phyloP scores from a whole-genome alignment of 208 protist species.

The Crithidia acanthocephali region DNA sequence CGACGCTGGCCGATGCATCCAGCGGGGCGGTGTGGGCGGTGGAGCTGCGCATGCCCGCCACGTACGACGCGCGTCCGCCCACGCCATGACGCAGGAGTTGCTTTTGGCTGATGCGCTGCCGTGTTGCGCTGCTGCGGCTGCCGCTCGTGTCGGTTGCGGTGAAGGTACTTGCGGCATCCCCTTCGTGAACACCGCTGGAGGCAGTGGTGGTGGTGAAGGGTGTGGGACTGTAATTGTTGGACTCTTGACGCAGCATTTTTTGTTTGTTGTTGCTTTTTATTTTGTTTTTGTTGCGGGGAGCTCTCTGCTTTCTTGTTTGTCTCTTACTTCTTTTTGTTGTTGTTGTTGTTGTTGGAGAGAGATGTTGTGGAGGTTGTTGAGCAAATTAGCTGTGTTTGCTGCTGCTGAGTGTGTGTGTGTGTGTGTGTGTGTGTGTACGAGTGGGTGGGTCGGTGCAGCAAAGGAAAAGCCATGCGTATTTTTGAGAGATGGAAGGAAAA shows the following conservation, averaged over 20 bases:
- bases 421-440: background rate
- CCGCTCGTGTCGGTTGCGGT: background rate
- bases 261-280: background rate
- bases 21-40: conserved; percentile 16
- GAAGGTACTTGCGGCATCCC: background rate
- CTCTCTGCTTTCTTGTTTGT: no score
- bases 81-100: conserved; percentile 26
- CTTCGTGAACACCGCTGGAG: conserved; percentile 1
- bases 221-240: background rate
- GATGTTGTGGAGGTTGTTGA: no score
- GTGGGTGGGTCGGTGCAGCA: no score
- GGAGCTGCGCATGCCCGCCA: conserved; percentile 24
- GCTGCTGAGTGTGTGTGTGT: background rate
- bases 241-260: conserved; percentile 9
- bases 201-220: background rate
- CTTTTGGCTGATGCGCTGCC: conserved; percentile 25
- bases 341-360: no score
- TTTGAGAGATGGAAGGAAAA: no score
- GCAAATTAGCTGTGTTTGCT: background rate
- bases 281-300: background rate
- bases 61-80: conserved; percentile 19
- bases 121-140: background rate
- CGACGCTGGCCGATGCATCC: background rate
- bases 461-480: no score
- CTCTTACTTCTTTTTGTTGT: no score